Evolutionary conservation across 495 filamentous ascomycete species (phyloP).

Genomic region (Trichoderma virens): DNA sequence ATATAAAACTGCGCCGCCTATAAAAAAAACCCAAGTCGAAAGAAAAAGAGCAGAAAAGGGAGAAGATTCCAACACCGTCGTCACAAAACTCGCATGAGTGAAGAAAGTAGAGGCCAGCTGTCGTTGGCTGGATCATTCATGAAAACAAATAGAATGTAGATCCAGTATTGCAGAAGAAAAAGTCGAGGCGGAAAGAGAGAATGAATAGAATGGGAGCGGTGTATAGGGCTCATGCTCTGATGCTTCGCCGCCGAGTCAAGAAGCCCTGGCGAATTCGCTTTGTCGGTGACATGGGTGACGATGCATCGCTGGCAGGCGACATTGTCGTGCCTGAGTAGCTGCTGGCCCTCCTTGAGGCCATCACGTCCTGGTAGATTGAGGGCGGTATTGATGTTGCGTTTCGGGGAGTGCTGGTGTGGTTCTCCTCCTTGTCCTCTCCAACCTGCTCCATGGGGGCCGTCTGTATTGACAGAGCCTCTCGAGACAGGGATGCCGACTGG

Average conservation of each 20-base stretch:
- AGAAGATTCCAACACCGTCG: neutral
- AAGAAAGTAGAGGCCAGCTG: neutral
- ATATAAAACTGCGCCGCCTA: neutral
- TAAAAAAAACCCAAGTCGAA: neutral
- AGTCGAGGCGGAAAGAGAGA: neutral
- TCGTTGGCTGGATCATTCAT: neutral
- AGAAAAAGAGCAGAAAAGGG: neutral
- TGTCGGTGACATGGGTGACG: constrained; percentile 6
- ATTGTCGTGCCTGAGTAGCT: constrained; percentile 1
- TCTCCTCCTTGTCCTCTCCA: neutral
- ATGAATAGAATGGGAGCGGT: neutral
- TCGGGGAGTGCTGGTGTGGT: neutral
- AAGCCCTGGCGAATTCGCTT: constrained; percentile 4
- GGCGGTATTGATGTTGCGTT: neutral
- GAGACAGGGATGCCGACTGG: neutral
- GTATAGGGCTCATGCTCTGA: constrained; percentile 1
- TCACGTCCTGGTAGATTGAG: neutral
- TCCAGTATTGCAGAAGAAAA: neutral
- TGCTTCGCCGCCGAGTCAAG: neutral
- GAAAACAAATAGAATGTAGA: neutral
- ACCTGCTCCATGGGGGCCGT: neutral
- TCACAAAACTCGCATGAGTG: neutral
- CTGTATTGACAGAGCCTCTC: constrained; percentile 1
- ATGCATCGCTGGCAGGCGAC: neutral
- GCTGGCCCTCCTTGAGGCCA: neutral